A percentile compares a stretch with the other conserved stretches of the same genome.
Evolutionary conservation across 768 basidiomycete species (phyloP).

Genomic region (Tulasnella sp.): DNA sequence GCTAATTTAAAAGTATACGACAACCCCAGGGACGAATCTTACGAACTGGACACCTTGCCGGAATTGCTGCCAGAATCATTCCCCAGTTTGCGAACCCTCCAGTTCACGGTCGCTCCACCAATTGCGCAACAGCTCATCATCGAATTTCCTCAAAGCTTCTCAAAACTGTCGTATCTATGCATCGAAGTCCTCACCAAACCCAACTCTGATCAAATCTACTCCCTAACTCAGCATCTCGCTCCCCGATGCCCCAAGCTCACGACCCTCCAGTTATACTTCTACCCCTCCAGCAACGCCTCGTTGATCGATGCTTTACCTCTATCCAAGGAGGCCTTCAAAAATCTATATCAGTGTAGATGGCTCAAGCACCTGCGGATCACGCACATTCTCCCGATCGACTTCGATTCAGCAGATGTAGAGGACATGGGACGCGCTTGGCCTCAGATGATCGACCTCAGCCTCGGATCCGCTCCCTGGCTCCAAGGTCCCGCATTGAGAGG

Average conservation of each 20-base stretch:
- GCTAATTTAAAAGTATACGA: background rate
- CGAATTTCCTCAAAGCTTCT: background rate
- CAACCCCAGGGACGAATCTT: background rate
- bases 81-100: background rate
- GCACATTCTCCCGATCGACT: background rate
- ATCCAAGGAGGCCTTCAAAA: background rate
- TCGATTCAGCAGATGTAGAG: background rate
- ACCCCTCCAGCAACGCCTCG: background rate
- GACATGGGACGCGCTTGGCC: background rate
- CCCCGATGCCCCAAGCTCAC: background rate
- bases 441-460: background rate
- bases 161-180: background rate
- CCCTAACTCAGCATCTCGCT: background rate
- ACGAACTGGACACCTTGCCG: background rate
- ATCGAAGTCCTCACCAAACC: background rate
- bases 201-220: background rate
- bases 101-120: background rate
- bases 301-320: background rate
- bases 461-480: background rate
- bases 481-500: background rate
- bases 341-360: background rate
- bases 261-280: background rate
- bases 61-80: background rate
- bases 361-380: background rate
- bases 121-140: background rate